Evolutionary conservation across 225 moss, liverwort and hornwort genomes (phyloP).

Genomic region (Physcomitrium patens): DNA sequence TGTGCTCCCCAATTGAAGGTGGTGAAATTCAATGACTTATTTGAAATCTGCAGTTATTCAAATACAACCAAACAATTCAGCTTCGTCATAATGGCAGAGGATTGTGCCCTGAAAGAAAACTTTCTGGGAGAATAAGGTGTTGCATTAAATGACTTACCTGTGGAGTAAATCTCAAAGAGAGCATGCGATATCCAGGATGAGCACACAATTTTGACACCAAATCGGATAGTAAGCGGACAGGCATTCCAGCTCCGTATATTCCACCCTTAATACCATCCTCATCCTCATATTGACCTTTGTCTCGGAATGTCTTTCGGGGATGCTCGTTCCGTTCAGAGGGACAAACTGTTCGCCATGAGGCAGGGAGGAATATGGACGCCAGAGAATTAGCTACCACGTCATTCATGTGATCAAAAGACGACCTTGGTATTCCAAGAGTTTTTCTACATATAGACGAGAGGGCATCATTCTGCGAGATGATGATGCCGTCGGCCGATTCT

Average conservation of each 20-base stretch:
- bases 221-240: conserved; percentile 71
- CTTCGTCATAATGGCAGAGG: not conserved
- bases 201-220: conserved; percentile 74
- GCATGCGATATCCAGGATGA: conserved; percentile 82
- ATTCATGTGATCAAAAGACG: conserved; percentile 90
- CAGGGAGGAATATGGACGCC: conserved; percentile 72
- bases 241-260: conserved; percentile 31
- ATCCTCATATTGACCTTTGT: conserved; percentile 10
- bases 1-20: conserved; percentile 85
- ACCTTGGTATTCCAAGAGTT: conserved; percentile 63
- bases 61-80: not conserved
- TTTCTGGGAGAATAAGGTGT: not conserved
- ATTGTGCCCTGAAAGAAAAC: not conserved
- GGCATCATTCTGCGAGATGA: conserved; percentile 87
- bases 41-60: conserved; percentile 57
- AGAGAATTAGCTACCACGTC: conserved; percentile 76
- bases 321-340: conserved; percentile 29
- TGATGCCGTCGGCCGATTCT: conserved; percentile 72
- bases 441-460: conserved; percentile 74
- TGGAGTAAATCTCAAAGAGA: conserved; percentile 81
- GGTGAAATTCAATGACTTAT: conserved; percentile 73
- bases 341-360: conserved; percentile 62
- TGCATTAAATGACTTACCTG: conserved; percentile 54
- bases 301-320: conserved; percentile 20
- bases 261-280: conserved; percentile 9